Conservation (phyloP, 192 early-diverging fungal genomes). For the Coemansia sp. region DNA sequence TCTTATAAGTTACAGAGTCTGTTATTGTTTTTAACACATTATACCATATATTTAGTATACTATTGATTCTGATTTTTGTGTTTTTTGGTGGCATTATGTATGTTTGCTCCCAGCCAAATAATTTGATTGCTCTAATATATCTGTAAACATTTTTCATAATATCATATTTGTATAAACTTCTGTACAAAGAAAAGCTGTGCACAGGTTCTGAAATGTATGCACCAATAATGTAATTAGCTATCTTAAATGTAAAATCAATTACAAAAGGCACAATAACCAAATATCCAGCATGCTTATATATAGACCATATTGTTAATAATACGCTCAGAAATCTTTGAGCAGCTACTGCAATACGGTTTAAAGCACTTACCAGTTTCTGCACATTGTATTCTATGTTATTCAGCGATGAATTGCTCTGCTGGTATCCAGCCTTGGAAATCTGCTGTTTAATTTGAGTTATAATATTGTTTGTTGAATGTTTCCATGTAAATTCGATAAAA, state of each 20-base stretch:
- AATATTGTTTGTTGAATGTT: too few species aligned
- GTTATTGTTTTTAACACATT: conserved; percentile 9
- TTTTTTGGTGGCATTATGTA: conserved; percentile 10
- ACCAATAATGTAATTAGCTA: background rate
- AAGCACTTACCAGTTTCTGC: too few species aligned
- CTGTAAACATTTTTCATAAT: background rate
- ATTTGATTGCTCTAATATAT: conserved; percentile 18
- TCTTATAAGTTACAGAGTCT: background rate
- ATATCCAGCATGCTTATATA: background rate
- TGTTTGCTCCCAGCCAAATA: conserved; percentile 41
- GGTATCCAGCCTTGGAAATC: too few species aligned
- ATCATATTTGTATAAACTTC: background rate
- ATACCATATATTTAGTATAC: conserved; percentile 29
- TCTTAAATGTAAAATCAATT: background rate
- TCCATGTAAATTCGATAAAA: too few species aligned
- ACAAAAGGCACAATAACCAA: background rate
- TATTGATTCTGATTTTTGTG: background rate
- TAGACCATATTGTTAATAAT: background rate
- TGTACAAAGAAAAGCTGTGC: background rate
- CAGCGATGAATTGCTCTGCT: too few species aligned
- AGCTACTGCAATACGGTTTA: too few species aligned
- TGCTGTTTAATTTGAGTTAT: too few species aligned
- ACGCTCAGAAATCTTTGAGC: background rate
- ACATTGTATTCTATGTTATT: too few species aligned
- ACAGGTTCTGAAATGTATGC: background rate